A percentile compares a stretch with the other conserved stretches of the same genome.
These are phyloP conservation scores for Penicillium fimorum DNA, from an alignment of 495 filamentous ascomycete genomes.

Conservation along the genomic window DNA sequence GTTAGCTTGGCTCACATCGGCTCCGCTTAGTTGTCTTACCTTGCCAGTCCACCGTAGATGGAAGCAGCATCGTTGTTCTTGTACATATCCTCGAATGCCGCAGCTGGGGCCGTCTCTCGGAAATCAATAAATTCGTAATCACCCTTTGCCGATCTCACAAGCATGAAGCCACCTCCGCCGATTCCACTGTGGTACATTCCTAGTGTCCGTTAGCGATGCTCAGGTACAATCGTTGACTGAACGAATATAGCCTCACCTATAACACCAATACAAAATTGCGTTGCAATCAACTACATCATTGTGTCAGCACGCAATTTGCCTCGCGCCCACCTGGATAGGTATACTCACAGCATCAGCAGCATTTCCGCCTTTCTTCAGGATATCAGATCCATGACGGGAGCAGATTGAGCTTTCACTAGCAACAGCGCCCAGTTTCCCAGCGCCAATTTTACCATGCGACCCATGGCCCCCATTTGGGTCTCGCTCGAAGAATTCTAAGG, in stretches of 20 bases:
- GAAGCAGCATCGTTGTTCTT: slow-evolving; percentile 51
- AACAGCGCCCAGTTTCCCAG: slow-evolving; percentile 65
- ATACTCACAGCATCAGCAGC: slow-evolving; percentile 66
- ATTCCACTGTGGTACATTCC: slow-evolving; percentile 87
- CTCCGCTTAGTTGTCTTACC: slow-evolving; percentile 26
- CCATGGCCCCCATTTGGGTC: neutral
- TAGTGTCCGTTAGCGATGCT: slow-evolving; percentile 20
- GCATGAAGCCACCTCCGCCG: slow-evolving; percentile 86
- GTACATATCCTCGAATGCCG: slow-evolving; percentile 79
- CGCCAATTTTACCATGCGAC: slow-evolving; percentile 14
- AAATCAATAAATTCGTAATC: slow-evolving; percentile 79
- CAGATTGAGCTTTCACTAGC: slow-evolving; percentile 75
- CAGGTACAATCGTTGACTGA: neutral
- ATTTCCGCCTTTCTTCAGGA: slow-evolving; percentile 68
- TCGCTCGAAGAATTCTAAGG: slow-evolving; percentile 19
- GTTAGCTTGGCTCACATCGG: neutral
- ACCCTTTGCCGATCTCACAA: slow-evolving; percentile 63
- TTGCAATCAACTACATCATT: slow-evolving; percentile 56
- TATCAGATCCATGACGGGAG: slow-evolving; percentile 70
- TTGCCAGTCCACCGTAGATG: slow-evolving; percentile 63
- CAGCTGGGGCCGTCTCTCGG: slow-evolving; percentile 77
- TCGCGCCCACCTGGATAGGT: neutral
- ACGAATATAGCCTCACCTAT: slow-evolving; percentile 48
- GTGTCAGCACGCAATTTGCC: neutral
- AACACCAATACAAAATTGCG: slow-evolving; percentile 72